Evolutionary conservation across 225 moss, liverwort and hornwort species (phyloP), one percentile per base, ranked within the genome.

Genomic region (Physcomitrellopsis africana): DNA sequence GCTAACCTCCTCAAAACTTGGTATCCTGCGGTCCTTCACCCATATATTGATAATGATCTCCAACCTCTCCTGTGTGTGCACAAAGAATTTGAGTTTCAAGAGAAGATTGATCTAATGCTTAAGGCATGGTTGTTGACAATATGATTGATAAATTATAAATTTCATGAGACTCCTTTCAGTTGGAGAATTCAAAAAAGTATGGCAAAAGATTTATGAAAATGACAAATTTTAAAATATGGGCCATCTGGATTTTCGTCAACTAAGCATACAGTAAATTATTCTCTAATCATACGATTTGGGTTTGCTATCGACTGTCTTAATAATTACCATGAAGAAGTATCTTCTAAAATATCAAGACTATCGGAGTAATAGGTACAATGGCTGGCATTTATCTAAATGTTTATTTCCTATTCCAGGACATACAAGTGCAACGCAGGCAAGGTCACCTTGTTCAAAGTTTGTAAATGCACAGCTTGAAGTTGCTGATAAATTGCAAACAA

Each of bases 371-470:
- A 67, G 55, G 54, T 43, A 27, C 20, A 10, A 62, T 12, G 10
- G 54, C 9, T 43, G 24, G 49, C 7, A 56, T 60, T 8, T n/a
- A 63, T 49, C 53, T 32, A 14, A 66, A 60, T 48, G 13, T 26
- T 58, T n/a, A 19, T 60, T 53, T 77, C 12, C 23, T 26, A 61
- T 27, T 29, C n/a, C 62, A 32, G 51, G 19, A 69, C 14, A 57
- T 44, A 57, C 11, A 37, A 45, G 45, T 43, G 32, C 63, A 78
- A 55, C 51, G 68, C 27, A 23, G 44, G 57, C 51, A 45, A 74
- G 17, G 11, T 51, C 74, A 92, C 96, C 96, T 91, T 96, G 82
- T 96, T 96, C 77, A 96, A 81, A 22, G 94, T 92, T 72, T 87
- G 92, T 42, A 96, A 77, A 65, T 96, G 96, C 60, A 94, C 89